phyloP scores from a whole-genome alignment of 768 basidiomycete genomes.

The Leccinum subgranulosum region DNA sequence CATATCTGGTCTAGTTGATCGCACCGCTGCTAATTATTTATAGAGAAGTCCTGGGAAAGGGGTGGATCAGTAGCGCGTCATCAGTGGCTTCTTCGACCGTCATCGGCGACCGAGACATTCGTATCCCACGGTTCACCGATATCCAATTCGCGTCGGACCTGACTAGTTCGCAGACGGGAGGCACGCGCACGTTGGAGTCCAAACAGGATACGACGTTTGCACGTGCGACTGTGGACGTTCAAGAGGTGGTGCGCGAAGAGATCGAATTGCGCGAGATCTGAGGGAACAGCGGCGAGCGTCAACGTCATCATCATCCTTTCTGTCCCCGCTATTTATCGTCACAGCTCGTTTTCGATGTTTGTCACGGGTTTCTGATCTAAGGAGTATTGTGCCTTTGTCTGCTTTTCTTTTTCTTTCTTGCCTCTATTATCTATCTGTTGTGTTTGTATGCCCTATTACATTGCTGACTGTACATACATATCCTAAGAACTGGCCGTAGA shows the following conservation, averaged over 20 bases:
- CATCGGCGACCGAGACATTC: conserved; percentile 7
- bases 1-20: conserved; percentile 26
- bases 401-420: neutral
- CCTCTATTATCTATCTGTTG: neutral
- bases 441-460: neutral
- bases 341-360: neutral
- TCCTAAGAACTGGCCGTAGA: neutral
- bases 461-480: neutral
- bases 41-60: conserved; percentile 37
- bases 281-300: neutral
- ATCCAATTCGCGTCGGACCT: conserved; percentile 23
- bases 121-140: conserved; percentile 17
- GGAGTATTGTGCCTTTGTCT: neutral
- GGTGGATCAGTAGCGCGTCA: conserved; percentile 29
- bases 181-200: conserved; percentile 4
- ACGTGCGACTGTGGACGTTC: conserved; percentile 36
- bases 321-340: neutral
- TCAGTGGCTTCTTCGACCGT: neutral
- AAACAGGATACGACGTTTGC: conserved; percentile 6
- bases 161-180: neutral
- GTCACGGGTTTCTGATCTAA: neutral
- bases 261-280: conserved; percentile 7
- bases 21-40: conserved; percentile 38
- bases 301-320: neutral
- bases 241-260: conserved; percentile 66